Percentiles rank a stretch among this genome's conserved stretches.
These are phyloP conservation scores for Epichloe coenophiala DNA, from an alignment of 2,329 filamentous ascomycete genomes.

Conservation along the genomic window DNA sequence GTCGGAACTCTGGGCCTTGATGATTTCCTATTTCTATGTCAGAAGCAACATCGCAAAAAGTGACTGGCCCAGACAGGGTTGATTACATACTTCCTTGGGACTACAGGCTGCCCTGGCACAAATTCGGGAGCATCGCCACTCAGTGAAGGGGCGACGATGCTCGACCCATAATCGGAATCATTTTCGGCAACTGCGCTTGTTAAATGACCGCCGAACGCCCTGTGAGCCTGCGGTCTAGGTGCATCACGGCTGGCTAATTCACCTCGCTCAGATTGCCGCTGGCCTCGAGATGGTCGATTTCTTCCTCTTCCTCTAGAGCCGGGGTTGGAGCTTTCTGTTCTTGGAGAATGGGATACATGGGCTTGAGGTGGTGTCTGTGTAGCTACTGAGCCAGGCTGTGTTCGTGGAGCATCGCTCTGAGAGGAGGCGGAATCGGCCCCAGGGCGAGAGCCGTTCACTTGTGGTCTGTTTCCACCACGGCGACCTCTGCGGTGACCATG, in stretches of 20 bases:
- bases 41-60: neutral
- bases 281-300: constrained; percentile 14
- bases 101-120: constrained; percentile 33
- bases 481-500: constrained; percentile 19
- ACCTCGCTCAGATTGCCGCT: constrained; percentile 5
- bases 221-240: constrained; percentile 16
- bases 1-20: constrained; percentile 3
- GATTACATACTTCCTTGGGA: constrained; percentile 18
- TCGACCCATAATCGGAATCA: constrained; percentile 11
- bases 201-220: constrained; percentile 36
- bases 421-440: constrained; percentile 10
- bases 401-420: constrained; percentile 3
- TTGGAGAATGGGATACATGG: neutral
- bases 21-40: constrained; percentile 3
- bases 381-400: constrained; percentile 3
- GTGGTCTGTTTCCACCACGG: constrained; percentile 16
- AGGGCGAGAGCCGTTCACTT: constrained; percentile 2
- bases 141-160: constrained; percentile 15
- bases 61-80: neutral
- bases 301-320: constrained; percentile 16
- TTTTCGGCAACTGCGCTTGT: constrained; percentile 15
- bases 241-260: constrained; percentile 4
- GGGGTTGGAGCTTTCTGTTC: constrained; percentile 8
- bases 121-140: constrained; percentile 36
- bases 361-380: neutral